Conservation (phyloP, 2,329 filamentous ascomycete species). For the Teratosphaeria zuluensis region DNA sequence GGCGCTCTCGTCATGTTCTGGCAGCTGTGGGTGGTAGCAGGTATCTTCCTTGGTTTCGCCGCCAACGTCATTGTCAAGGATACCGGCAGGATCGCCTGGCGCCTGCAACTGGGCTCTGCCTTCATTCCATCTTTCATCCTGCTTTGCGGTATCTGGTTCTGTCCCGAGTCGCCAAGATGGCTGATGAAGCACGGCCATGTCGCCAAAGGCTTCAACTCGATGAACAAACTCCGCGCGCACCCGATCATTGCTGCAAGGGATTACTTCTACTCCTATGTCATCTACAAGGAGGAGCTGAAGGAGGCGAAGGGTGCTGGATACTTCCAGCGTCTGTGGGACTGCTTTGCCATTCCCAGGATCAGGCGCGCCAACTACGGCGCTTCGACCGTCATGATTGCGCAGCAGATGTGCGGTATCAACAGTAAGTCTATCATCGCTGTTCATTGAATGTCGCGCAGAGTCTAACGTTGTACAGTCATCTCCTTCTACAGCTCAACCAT, state of each 20-base stretch:
- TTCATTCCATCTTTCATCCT: slow-evolving; percentile 37
- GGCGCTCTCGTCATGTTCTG: slow-evolving; percentile 53
- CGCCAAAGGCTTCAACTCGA: slow-evolving; percentile 40
- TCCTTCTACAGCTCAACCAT: slow-evolving; percentile 30
- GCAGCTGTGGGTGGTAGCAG: slow-evolving; percentile 51
- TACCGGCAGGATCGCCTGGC: slow-evolving; percentile 52
- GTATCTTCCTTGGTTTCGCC: slow-evolving; percentile 55
- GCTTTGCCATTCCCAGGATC: slow-evolving; percentile 39
- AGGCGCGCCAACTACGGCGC: slow-evolving; percentile 32
- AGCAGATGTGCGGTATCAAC: slow-evolving; percentile 28
- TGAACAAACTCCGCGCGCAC: slow-evolving; percentile 38
- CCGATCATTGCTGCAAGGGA: slow-evolving; percentile 47
- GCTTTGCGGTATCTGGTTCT: slow-evolving; percentile 24
- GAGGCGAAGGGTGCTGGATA: slow-evolving; percentile 30
- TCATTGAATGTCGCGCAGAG: background rate
- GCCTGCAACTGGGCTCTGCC: slow-evolving; percentile 58
- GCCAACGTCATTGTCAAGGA: slow-evolving; percentile 57
- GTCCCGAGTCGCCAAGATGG: slow-evolving; percentile 40
- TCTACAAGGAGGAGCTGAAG: slow-evolving; percentile 27
- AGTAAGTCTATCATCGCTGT: slow-evolving; percentile 8
- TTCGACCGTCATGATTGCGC: slow-evolving; percentile 27
- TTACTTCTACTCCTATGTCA: slow-evolving; percentile 41
- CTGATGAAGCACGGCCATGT: slow-evolving; percentile 35
- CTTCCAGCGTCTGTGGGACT: slow-evolving; percentile 36
- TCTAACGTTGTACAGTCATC: slow-evolving; percentile 19